Conservation (phyloP, 805 yeast species). For the Komagataella phaffii region DNA sequence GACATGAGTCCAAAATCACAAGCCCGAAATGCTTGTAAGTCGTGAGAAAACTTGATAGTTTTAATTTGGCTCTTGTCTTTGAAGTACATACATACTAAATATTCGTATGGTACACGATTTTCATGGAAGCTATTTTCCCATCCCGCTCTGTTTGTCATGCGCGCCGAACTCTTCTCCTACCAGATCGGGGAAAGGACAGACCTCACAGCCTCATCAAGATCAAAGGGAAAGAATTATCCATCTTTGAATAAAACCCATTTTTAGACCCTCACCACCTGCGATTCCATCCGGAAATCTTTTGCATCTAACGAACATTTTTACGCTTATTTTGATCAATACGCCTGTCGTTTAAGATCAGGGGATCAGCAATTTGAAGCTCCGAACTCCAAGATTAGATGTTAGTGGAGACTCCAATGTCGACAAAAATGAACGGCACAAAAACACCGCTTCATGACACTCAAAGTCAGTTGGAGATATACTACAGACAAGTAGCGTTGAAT, state of each 20-base stretch:
- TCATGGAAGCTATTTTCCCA: not conserved
- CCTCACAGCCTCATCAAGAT: not conserved
- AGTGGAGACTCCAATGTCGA: not conserved
- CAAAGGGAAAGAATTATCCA: not conserved
- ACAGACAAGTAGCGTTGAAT: not conserved
- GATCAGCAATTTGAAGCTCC: not conserved
- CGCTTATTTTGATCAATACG: not conserved
- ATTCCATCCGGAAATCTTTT: not conserved
- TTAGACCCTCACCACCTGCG: not conserved
- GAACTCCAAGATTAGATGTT: not conserved
- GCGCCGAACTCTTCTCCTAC: not conserved
- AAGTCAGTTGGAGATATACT: not conserved
- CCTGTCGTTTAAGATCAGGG: not conserved
- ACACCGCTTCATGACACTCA: not conserved
- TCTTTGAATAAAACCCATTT: not conserved
- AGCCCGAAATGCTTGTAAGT: not conserved
- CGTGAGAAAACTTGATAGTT: not conserved
- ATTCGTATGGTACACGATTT: not conserved
- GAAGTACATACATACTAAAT: not conserved
- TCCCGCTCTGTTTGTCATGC: not conserved
- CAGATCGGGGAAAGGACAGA: not conserved
- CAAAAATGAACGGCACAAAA: not conserved
- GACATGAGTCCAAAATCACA: not conserved
- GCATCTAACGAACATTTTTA: not conserved
- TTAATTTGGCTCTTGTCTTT: not conserved